phyloP scores from a whole-genome alignment of 2,329 filamentous ascomycete species.

The Alternaria conjuncta region DNA sequence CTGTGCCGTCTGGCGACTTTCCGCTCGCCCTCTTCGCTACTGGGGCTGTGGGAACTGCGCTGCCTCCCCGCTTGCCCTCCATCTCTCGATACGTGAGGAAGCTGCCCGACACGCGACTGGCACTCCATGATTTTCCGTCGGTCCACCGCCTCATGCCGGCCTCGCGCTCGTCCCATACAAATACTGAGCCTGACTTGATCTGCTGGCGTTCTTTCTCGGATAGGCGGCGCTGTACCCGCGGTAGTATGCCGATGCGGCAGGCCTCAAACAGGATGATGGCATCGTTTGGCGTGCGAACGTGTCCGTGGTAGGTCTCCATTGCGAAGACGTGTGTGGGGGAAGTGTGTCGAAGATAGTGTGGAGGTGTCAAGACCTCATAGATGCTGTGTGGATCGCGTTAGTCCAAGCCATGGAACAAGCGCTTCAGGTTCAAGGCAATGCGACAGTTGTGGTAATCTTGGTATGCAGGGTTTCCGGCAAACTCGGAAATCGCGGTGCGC shows the following conservation, averaged over 20 bases:
- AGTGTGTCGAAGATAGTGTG: neutral
- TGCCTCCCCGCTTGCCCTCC: conserved; percentile 94
- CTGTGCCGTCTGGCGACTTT: conserved; percentile 83
- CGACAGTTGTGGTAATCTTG: neutral
- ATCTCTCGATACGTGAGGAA: conserved; percentile 98
- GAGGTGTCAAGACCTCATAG: conserved; percentile 12
- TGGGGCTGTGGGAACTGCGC: conserved; percentile 60
- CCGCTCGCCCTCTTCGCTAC: conserved; percentile 53
- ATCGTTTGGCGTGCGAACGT: conserved; percentile 93
- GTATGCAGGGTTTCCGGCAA: conserved; percentile 9
- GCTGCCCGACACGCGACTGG: conserved; percentile 94
- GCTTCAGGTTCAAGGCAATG: neutral
- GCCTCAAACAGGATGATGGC: conserved; percentile 99
- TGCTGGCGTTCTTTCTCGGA: conserved; percentile 97
- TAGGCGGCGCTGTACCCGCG: conserved; percentile 87
- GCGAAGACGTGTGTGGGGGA: conserved; percentile 1
- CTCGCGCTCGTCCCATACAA: conserved; percentile 99
- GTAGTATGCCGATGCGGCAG: conserved; percentile 85
- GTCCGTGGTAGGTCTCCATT: conserved; percentile 97
- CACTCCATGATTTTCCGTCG: conserved; percentile 98
- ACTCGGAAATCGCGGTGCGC: conserved; percentile 2
- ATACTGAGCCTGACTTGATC: conserved; percentile 95
- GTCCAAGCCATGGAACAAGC: neutral
- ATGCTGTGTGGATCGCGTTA: conserved; percentile 20
- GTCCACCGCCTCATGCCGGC: conserved; percentile 99